Evolutionary conservation across 1,139 yeast genomes (phyloP).

Genomic region (Trichomonascaceae sp.): DNA sequence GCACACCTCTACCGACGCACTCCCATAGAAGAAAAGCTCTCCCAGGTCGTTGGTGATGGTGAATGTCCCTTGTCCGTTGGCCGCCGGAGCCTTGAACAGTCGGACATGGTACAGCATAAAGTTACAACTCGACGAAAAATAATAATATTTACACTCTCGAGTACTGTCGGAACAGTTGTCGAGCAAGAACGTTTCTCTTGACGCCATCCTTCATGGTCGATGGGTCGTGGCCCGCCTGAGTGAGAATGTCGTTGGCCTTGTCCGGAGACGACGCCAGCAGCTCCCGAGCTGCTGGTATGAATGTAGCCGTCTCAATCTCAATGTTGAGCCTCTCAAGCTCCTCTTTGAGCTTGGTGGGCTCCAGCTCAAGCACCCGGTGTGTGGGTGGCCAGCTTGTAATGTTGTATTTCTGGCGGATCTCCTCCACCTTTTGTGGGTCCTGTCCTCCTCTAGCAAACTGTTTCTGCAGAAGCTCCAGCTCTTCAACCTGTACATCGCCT

Average conservation of each 20-base stretch:
- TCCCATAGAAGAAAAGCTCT: constrained; percentile 20
- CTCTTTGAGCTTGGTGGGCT: constrained; percentile 14
- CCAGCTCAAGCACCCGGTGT: constrained; percentile 17
- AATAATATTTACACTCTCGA: not conserved
- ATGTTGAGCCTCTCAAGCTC: constrained; percentile 17
- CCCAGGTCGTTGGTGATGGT: constrained; percentile 25
- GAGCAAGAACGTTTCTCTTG: constrained; percentile 24
- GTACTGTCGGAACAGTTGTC: constrained; percentile 14
- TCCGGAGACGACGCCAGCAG: constrained; percentile 21
- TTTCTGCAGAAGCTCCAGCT: constrained; percentile 13
- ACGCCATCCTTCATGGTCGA: constrained; percentile 16
- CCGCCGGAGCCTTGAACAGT: constrained; percentile 16
- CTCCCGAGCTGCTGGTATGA: constrained; percentile 16
- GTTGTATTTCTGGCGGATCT: constrained; percentile 36
- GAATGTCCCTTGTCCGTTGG: constrained; percentile 11
- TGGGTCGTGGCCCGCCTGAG: constrained; percentile 19
- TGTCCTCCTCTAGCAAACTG: constrained; percentile 6
- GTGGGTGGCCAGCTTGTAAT: constrained; percentile 49
- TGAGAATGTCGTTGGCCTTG: constrained; percentile 19
- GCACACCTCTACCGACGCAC: constrained; percentile 7
- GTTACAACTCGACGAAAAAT: constrained; percentile 1
- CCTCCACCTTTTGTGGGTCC: constrained; percentile 23
- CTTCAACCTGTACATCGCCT: constrained; percentile 16
- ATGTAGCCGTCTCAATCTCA: constrained; percentile 15
- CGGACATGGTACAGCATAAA: constrained; percentile 17